Evolutionary conservation across 2,329 filamentous ascomycete species (phyloP).

Genomic region (Epichloe sibirici): DNA sequence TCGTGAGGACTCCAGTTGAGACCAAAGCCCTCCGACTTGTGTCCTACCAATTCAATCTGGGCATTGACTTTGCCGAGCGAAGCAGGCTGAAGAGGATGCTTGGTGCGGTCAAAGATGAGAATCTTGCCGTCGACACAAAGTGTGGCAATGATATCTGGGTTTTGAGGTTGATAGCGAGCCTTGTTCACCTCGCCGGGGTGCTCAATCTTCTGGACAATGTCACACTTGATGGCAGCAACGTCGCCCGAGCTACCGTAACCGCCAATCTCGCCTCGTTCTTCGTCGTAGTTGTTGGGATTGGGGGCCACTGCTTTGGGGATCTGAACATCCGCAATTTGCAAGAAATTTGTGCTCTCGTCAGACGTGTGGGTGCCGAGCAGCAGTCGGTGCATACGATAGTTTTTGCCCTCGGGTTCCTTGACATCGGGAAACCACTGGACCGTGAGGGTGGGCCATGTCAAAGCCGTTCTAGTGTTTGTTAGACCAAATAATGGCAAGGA

Average conservation of each 20-base stretch:
- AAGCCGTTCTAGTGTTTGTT: conserved; percentile 51
- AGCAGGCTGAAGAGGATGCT: conserved; percentile 69
- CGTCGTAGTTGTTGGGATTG: conserved; percentile 77
- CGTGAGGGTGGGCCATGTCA: conserved; percentile 95
- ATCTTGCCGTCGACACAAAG: conserved; percentile 80
- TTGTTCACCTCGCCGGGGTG: conserved; percentile 98
- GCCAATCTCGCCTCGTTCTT: conserved; percentile 84
- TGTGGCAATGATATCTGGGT: conserved; percentile 91
- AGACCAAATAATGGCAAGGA: conserved; percentile 2
- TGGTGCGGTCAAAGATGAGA: conserved; percentile 90
- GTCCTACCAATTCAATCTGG: conserved; percentile 75
- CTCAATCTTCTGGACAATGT: conserved; percentile 89
- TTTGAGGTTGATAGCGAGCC: conserved; percentile 93
- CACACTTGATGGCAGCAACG: conserved; percentile 67
- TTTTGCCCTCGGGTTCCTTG: conserved; percentile 75
- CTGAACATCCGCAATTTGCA: conserved; percentile 90
- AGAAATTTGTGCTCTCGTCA: conserved; percentile 71
- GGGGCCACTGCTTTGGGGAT: conserved; percentile 68
- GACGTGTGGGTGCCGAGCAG: conserved; percentile 93
- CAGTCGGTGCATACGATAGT: conserved; percentile 76
- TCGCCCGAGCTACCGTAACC: conserved; percentile 72
- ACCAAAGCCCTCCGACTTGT: conserved; percentile 82
- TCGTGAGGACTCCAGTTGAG: conserved; percentile 83
- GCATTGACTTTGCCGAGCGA: conserved; percentile 53
- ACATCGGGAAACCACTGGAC: conserved; percentile 98